Conservation (phyloP, 805 yeast species). For the Clavispora carvajalis region DNA sequence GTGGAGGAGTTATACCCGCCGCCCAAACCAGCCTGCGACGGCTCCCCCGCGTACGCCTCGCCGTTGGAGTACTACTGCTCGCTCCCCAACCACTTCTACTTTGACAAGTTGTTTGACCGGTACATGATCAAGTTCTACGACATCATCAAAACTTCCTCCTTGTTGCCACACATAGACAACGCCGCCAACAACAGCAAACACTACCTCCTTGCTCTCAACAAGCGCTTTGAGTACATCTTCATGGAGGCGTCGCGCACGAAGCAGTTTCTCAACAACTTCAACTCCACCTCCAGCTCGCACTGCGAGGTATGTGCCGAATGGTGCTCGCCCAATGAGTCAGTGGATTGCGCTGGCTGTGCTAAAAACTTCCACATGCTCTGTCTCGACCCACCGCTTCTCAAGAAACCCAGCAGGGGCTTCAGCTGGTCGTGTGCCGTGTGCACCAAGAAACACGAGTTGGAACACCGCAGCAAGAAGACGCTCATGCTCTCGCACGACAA, state of each 20-base stretch:
- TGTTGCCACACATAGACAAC: constrained; percentile 30
- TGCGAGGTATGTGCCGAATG: constrained; percentile 81
- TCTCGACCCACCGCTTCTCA: constrained; percentile 74
- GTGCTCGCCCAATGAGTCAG: constrained; percentile 70
- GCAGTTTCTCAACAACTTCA: constrained; percentile 58
- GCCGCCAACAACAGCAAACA: constrained; percentile 50
- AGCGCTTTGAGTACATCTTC: constrained; percentile 68
- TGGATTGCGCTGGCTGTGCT: constrained; percentile 75
- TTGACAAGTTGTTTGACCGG: constrained; percentile 78
- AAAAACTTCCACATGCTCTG: constrained; percentile 74
- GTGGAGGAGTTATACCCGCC: constrained; percentile 40
- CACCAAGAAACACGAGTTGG: constrained; percentile 50
- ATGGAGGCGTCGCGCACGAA: constrained; percentile 65
- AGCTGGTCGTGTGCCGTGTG: constrained; percentile 88
- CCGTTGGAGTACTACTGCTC: constrained; percentile 47
- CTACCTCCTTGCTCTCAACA: constrained; percentile 56
- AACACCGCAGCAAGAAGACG: constrained; percentile 32
- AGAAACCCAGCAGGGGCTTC: constrained; percentile 80
- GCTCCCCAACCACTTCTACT: constrained; percentile 71
- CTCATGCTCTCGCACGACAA: constrained; percentile 40
- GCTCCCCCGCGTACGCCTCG: constrained; percentile 7
- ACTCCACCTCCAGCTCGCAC: constrained; percentile 38
- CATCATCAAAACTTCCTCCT: constrained; percentile 54
- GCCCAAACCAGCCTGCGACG: constrained; percentile 1
- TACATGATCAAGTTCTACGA: constrained; percentile 82